Evolutionary conservation across 306 rosid genomes (phyloP), one percentile per base, ranked within the genome.

Genomic region (Chamaecrista fasciculata): DNA sequence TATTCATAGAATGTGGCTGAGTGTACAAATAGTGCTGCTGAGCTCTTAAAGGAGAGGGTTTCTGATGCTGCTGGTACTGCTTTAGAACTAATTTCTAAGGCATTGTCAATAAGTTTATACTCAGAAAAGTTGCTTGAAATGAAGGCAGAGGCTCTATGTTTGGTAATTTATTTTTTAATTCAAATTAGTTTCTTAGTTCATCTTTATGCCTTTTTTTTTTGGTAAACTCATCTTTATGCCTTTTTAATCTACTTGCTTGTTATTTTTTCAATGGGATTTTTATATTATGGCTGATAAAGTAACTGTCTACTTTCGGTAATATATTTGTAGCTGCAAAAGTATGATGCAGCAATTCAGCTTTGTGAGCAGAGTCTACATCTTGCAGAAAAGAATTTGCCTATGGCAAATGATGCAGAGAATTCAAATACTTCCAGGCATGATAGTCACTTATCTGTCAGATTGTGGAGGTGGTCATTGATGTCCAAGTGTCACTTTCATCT

Each of bases 401-500:
- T 79, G 8, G 62, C 9, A 49, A 83, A 69, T 72, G 60, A n/a
- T 53, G 58, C 40, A 18, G 63, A 53, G 48, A 62, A 80, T 67
- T 47, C 52, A 28, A 80, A 75, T 66, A 65, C 48, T 74, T 69
- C 85, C 33, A 71, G 65, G 23, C 59, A 21, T 81, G 80, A 70
- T 61, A 68, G 77, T 73, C 28, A 43, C 69, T 76, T 76, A 20
- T 36, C 46, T 74, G 84, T 73, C 62, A 83, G 83, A 62, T 74
- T 85, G 63, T 94, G 98, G 98, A 83, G 97, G 74, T 90, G 92
- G 85, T 82, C 83, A 74, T 65, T 90, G 85, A 85, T 86, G 77
- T 79, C 98, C 76, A 94, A 73, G 82, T 87, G 94, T 70, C 78
- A 90, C 84, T 90, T 94, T 80, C 88, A 82, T 72, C 57, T 85